Percentiles rank a stretch among this genome's conserved stretches.
Conservation (phyloP, 2,329 filamentous ascomycete species). For the Parasarocladium wereldwijsianum region DNA sequence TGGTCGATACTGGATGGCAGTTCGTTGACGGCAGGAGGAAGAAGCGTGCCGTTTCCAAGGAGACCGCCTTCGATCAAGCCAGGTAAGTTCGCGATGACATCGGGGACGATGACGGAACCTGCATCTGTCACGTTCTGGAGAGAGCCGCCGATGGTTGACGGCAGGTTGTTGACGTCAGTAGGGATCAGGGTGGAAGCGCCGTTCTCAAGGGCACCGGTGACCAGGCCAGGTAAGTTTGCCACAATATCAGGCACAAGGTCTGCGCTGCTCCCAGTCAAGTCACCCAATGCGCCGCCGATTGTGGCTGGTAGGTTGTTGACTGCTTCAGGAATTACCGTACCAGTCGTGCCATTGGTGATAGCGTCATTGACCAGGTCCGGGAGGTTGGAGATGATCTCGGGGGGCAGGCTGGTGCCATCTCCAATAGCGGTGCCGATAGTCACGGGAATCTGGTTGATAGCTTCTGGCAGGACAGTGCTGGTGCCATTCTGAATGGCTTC, state of each 20-base stretch:
- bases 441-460: conserved; percentile 1
- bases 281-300: background rate
- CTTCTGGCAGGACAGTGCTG: background rate
- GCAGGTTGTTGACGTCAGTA: background rate
- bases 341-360: background rate
- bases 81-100: conserved; percentile 1
- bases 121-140: conserved; percentile 1
- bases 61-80: conserved; percentile 1
- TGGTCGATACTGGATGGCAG: background rate
- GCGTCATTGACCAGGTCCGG: conserved; percentile 1
- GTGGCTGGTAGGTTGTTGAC: conserved; percentile 2
- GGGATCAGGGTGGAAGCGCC: conserved; percentile 2
- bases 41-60: conserved; percentile 2
- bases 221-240: conserved; percentile 3
- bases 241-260: conserved; percentile 2
- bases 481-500: conserved; percentile 1
- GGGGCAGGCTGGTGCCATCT: background rate
- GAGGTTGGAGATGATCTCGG: background rate
- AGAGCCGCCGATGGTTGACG: conserved; percentile 2
- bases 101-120: background rate
- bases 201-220: conserved; percentile 1
- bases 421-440: conserved; percentile 1
- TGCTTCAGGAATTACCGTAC: background rate
- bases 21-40: conserved; percentile 2
- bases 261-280: conserved; percentile 1